Percentiles rank a stretch among this genome's conserved stretches.
These are phyloP conservation scores for Aureobasidium vineae DNA, from an alignment of 2,329 filamentous ascomycete genomes.

Conservation along the genomic window DNA sequence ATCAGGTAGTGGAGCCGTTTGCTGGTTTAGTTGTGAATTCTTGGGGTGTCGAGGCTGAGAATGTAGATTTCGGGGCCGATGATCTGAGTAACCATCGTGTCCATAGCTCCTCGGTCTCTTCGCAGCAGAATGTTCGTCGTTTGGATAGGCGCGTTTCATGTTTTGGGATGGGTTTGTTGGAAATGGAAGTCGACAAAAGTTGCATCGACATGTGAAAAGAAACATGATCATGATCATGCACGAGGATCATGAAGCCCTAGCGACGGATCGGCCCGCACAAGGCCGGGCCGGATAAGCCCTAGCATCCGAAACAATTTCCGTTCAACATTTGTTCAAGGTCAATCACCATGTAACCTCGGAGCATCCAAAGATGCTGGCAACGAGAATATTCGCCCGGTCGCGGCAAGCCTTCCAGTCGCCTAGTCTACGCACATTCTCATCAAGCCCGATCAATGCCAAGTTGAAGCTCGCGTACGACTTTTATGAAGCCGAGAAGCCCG, in stretches of 20 bases:
- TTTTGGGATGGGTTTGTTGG: not conserved
- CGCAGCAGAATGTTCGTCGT: not conserved
- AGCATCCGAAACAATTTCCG: constrained; percentile 20
- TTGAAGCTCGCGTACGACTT: constrained; percentile 62
- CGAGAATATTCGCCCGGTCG: constrained; percentile 15
- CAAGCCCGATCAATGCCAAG: constrained; percentile 11
- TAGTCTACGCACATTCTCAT: constrained; percentile 9
- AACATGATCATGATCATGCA: constrained; percentile 17
- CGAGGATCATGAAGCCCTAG: not conserved
- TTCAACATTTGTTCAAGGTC: constrained; percentile 6
- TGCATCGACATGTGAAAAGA: constrained; percentile 16
- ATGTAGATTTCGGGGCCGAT: not conserved
- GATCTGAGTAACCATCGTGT: not conserved
- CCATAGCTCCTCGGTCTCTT: constrained; percentile 3
- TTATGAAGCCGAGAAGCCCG: constrained; percentile 53
- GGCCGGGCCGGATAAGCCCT: not conserved
- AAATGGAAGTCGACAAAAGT: not conserved
- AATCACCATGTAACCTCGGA: not conserved
- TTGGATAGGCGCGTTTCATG: constrained; percentile 15
- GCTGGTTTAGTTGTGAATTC: not conserved
- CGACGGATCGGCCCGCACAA: constrained; percentile 3
- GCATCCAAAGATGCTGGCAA: constrained; percentile 14
- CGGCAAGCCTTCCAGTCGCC: not conserved
- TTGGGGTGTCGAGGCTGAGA: constrained; percentile 6
- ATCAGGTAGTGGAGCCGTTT: constrained; percentile 12